Conservation (phyloP, 768 basidiomycete genomes). For the Lactifluus volemus region DNA sequence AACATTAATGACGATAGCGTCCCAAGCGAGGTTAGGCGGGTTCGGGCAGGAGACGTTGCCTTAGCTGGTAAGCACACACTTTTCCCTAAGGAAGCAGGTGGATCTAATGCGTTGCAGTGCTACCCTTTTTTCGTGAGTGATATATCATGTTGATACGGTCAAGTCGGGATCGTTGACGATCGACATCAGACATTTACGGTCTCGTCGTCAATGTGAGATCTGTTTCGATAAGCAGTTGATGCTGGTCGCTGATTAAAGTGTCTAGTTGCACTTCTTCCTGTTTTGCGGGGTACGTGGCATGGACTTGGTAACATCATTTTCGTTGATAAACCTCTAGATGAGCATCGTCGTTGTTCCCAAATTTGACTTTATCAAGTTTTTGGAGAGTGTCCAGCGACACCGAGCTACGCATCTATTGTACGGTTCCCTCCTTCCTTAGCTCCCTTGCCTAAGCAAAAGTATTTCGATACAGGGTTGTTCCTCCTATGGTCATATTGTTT, state of each 20-base stretch:
- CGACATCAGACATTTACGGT: slow-evolving; percentile 39
- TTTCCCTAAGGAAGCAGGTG: not conserved
- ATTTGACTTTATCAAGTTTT: slow-evolving; percentile 27
- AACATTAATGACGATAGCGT: slow-evolving; percentile 27
- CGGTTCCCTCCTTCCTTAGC: not conserved
- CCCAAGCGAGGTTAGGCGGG: slow-evolving; percentile 31
- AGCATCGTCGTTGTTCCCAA: slow-evolving; percentile 27
- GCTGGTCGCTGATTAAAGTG: not conserved
- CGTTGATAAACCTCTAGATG: slow-evolving; percentile 18
- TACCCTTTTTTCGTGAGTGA: slow-evolving; percentile 26
- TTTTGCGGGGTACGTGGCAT: slow-evolving; percentile 21
- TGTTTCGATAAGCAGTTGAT: not conserved
- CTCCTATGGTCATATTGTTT: slow-evolving; percentile 26
- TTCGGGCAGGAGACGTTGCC: slow-evolving; percentile 48
- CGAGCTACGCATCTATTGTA: slow-evolving; percentile 28
- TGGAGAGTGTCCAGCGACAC: slow-evolving; percentile 28
- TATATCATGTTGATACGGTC: not conserved
- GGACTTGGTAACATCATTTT: not conserved
- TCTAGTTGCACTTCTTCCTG: slow-evolving; percentile 25
- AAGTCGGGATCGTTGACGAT: not conserved
- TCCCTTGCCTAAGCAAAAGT: not conserved
- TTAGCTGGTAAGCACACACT: slow-evolving; percentile 37
- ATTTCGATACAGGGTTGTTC: slow-evolving; percentile 19
- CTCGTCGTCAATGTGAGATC: slow-evolving; percentile 21
- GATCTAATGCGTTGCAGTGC: slow-evolving; percentile 18